Percentiles rank a stretch among this genome's conserved stretches.
phyloP scores from a whole-genome alignment of 257 asterid genomes.

The Rauvolfia tetraphylla region DNA sequence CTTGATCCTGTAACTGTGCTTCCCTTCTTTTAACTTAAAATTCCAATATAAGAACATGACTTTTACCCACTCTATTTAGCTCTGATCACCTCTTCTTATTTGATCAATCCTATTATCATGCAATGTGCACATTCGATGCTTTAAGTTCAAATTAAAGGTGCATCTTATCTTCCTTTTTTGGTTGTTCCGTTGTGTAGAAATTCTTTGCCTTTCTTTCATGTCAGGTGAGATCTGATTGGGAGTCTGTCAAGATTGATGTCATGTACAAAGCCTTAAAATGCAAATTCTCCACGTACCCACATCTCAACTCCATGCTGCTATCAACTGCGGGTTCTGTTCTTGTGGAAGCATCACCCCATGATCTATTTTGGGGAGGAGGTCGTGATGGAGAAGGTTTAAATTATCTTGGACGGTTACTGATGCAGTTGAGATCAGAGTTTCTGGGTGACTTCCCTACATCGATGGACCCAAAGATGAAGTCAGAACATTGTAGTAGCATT shows the following conservation, averaged over 20 bases:
- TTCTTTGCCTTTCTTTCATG: not conserved
- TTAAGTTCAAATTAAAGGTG: too few relatives aligned
- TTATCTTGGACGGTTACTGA: conserved; percentile 89
- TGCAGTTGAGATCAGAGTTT: conserved; percentile 86
- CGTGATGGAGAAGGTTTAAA: conserved; percentile 98
- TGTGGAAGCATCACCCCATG: conserved; percentile 94
- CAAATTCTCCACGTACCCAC: conserved; percentile 65
- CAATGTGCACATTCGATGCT: not conserved
- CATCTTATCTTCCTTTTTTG: not conserved
- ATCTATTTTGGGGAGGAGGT: conserved; percentile 98
- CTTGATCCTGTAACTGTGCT: not conserved
- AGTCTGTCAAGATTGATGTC: conserved; percentile 56
- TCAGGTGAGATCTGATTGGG: conserved; percentile 92
- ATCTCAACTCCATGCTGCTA: conserved; percentile 61
- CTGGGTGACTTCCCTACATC: conserved; percentile 33
- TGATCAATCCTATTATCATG: not conserved
- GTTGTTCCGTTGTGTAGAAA: not conserved
- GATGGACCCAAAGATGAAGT: conserved; percentile 26
- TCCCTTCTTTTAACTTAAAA: not conserved
- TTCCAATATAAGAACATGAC: not conserved
- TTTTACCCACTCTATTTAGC: not conserved
- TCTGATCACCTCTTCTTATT: not conserved
- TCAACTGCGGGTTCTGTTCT: conserved; percentile 85
- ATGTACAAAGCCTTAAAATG: conserved; percentile 79
- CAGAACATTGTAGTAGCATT: conserved; percentile 1